Evolutionary conservation across 768 basidiomycete genomes (phyloP).

Genomic region (Podaxis sp.): DNA sequence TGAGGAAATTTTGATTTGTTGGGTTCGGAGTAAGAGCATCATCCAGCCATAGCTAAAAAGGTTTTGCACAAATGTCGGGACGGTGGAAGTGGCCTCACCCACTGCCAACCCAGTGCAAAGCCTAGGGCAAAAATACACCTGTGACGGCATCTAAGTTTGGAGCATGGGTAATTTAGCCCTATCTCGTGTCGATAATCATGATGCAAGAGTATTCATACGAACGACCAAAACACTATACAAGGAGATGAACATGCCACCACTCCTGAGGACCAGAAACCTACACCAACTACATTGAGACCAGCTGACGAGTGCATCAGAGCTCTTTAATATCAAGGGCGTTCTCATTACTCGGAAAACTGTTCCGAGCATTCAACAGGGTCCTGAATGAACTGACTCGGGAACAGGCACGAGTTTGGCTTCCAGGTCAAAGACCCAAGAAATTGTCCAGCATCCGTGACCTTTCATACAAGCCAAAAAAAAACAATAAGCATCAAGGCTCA

Average conservation of each 20-base stretch:
- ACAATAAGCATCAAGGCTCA: neutral
- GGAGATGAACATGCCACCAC: neutral
- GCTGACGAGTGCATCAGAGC: neutral
- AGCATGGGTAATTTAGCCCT: neutral
- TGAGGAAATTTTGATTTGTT: no score
- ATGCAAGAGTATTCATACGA: neutral
- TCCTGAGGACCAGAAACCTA: neutral
- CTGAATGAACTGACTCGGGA: neutral
- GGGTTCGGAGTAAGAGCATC: no score
- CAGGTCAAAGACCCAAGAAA: no score
- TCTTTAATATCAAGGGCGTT: neutral
- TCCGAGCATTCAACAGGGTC: neutral
- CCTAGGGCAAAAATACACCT: neutral
- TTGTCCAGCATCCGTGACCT: neutral
- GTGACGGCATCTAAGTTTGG: neutral
- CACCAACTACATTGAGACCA: neutral
- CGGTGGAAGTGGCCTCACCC: neutral
- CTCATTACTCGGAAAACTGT: neutral
- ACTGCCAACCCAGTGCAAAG: neutral
- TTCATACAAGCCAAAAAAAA: neutral
- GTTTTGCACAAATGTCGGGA: neutral
- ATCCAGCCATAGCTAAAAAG: neutral
- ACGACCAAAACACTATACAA: neutral
- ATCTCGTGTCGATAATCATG: neutral
- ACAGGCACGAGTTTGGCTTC: neutral